Percentiles rank a stretch among this genome's conserved stretches.
phyloP scores from a whole-genome alignment of 2,329 filamentous ascomycete genomes.

The Colletotrichum godetiae region DNA sequence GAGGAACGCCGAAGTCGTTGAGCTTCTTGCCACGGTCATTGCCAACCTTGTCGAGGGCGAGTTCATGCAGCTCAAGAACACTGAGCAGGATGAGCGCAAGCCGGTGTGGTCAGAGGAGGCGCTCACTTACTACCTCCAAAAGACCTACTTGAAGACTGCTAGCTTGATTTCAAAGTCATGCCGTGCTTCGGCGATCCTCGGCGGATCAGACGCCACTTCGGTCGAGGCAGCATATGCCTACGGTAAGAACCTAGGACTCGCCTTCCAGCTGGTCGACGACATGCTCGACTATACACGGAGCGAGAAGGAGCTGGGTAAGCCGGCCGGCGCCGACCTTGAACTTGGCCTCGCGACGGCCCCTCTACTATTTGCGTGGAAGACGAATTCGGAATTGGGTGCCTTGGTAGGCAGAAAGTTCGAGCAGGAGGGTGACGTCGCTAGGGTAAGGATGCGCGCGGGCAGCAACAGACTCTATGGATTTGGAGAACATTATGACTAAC shows the following conservation, averaged over 20 bases:
- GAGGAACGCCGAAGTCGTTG: slow-evolving; percentile 92
- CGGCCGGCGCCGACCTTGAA: slow-evolving; percentile 92
- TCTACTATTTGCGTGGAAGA: slow-evolving; percentile 94
- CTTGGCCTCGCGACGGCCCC: slow-evolving; percentile 94
- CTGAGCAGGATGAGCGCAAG: slow-evolving; percentile 84
- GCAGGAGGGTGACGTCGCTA: slow-evolving; percentile 83
- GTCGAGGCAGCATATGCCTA: slow-evolving; percentile 94
- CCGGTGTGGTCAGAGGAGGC: slow-evolving; percentile 90
- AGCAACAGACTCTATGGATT: not conserved
- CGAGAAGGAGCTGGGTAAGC: slow-evolving; percentile 89
- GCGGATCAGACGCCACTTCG: slow-evolving; percentile 79
- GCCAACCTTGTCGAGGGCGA: slow-evolving; percentile 98
- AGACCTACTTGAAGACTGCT: slow-evolving; percentile 97
- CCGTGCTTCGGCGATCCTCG: slow-evolving; percentile 87
- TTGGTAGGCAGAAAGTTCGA: slow-evolving; percentile 93
- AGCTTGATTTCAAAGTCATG: slow-evolving; percentile 97
- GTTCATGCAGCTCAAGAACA: slow-evolving; percentile 99
- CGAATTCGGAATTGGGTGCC: slow-evolving; percentile 83
- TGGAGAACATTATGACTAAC: slow-evolving; percentile 36
- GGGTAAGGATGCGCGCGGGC: slow-evolving; percentile 65
- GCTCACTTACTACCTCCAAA: slow-evolving; percentile 93
- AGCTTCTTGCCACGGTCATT: slow-evolving; percentile 94
- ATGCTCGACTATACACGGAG: slow-evolving; percentile 96
- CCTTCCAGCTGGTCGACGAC: slow-evolving; percentile 97
- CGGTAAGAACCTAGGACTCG: slow-evolving; percentile 91